These are phyloP conservation scores for Didymella exigua DNA, from an alignment of 2,329 filamentous ascomycete species.

Conservation along the genomic window DNA sequence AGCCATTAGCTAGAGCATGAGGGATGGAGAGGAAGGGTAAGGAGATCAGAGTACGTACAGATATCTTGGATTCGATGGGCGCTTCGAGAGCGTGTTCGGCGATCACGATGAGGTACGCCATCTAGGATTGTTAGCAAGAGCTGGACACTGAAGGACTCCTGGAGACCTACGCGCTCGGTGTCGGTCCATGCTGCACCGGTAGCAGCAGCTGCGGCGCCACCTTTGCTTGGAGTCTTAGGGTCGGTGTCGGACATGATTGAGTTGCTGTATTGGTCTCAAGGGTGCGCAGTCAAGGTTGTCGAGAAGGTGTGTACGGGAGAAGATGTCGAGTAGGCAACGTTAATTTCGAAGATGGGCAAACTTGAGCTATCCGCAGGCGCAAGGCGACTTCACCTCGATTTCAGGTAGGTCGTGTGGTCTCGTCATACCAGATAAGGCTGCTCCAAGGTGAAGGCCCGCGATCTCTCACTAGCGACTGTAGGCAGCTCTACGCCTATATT, in stretches of 20 bases:
- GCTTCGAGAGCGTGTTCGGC: constrained; percentile 23
- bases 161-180: constrained; percentile 22
- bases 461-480: background rate
- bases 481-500: background rate
- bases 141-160: background rate
- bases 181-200: constrained; percentile 30
- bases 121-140: constrained; percentile 16
- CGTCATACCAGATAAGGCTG: background rate
- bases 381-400: constrained; percentile 1
- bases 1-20: background rate
- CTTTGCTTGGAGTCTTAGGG: constrained; percentile 14
- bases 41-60: constrained; percentile 6
- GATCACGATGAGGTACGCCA: constrained; percentile 30
- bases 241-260: constrained; percentile 4
- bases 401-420: background rate
- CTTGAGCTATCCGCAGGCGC: background rate
- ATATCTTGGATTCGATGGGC: constrained; percentile 25
- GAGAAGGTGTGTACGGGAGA: background rate
- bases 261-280: background rate
- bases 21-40: no score
- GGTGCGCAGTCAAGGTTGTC: background rate
- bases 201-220: constrained; percentile 14
- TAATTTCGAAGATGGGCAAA: background rate
- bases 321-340: background rate
- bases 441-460: background rate